These are phyloP conservation scores for Lumnitzera racemosa DNA, from an alignment of 345 rosid genomes.

Conservation along the genomic window DNA sequence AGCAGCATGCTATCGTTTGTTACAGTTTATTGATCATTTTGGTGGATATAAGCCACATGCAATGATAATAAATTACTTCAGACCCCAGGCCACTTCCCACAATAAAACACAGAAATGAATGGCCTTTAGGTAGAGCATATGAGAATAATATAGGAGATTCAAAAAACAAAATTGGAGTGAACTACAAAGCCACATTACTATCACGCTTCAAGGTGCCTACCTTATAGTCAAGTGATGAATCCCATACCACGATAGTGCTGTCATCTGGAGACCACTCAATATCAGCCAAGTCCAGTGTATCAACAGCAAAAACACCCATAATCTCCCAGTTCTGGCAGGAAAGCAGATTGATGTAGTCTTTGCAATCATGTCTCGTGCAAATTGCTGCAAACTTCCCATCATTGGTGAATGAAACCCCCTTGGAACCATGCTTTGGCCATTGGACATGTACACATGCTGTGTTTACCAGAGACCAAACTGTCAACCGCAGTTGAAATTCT, in stretches of 20 bases:
- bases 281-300: conserved; percentile 87
- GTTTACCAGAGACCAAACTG: conserved; percentile 89
- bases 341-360: conserved; percentile 79
- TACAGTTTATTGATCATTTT: too few species aligned
- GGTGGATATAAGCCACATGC: background rate
- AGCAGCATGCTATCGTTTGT: conserved; percentile 1
- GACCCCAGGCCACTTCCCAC: too few species aligned
- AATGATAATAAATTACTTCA: background rate
- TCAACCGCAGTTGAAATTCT: conserved; percentile 78
- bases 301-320: conserved; percentile 88
- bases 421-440: conserved; percentile 92
- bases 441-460: conserved; percentile 96
- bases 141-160: too few species aligned
- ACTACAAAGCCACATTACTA: too few species aligned
- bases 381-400: conserved; percentile 90
- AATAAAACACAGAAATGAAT: too few species aligned
- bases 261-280: conserved; percentile 96
- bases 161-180: too few species aligned
- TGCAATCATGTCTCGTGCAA: conserved; percentile 91
- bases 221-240: conserved; percentile 88
- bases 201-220: conserved; percentile 15
- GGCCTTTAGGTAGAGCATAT: too few species aligned
- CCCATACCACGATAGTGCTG: conserved; percentile 77
- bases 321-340: conserved; percentile 93
- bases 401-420: conserved; percentile 67